A percentile compares a stretch with the other conserved stretches of the same genome.
Conservation (phyloP, 768 basidiomycete genomes). For the Pleurotus eryngii region DNA sequence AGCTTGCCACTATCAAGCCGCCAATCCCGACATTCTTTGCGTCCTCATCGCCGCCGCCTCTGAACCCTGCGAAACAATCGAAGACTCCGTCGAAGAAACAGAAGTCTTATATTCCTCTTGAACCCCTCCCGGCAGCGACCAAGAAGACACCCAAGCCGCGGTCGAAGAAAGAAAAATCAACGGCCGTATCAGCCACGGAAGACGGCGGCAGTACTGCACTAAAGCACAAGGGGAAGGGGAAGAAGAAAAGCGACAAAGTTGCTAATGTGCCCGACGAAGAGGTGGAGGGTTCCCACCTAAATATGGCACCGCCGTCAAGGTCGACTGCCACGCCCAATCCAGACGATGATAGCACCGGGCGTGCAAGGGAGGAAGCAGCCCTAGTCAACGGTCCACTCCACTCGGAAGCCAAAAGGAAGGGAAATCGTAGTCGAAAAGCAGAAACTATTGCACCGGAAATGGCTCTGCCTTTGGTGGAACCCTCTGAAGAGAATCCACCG, state of each 20-base stretch:
- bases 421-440: too few species aligned
- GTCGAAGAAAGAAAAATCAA: conserved; percentile 21
- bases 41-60: conserved; percentile 36
- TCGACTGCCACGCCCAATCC: neutral
- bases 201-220: too few species aligned
- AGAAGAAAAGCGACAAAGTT: conserved; percentile 18
- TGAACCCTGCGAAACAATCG: neutral
- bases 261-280: conserved; percentile 10
- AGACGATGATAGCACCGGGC: neutral
- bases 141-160: conserved; percentile 22
- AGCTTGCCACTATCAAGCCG: conserved; percentile 12
- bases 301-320: too few species aligned
- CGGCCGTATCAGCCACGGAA: neutral
- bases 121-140: too few species aligned
- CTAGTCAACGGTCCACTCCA: neutral
- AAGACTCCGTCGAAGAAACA: too few species aligned
- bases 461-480: too few species aligned
- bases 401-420: neutral
- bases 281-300: too few species aligned
- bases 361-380: neutral
- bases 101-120: too few species aligned
- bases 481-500: too few species aligned
- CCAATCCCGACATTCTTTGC: conserved; percentile 47
- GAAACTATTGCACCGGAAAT: too few species aligned
- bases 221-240: conserved; percentile 17